phyloP scores from a whole-genome alignment of 148 eudicot species.

The Vaccinium vitisidaea region DNA sequence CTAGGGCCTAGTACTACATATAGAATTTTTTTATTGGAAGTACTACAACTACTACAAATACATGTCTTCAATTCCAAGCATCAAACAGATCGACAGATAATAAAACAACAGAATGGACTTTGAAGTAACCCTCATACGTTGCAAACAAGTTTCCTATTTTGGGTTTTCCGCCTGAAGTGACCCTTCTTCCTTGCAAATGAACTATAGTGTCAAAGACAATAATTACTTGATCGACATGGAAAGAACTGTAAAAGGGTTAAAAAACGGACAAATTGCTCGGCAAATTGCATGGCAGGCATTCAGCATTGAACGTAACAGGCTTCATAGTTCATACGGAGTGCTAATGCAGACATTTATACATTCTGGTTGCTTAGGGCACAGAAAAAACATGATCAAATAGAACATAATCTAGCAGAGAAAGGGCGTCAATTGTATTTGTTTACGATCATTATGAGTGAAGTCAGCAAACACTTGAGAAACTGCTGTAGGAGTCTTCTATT shows the following conservation, averaged over 20 bases:
- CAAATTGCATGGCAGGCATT: neutral
- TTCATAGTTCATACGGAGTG: neutral
- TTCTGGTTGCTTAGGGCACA: neutral
- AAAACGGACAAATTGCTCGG: neutral
- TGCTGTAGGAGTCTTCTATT: neutral
- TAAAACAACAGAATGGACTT: too few relatives aligned
- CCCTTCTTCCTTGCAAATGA: neutral
- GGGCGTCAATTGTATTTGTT: neutral
- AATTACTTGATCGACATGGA: neutral
- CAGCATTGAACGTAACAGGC: neutral
- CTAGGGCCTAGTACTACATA: neutral
- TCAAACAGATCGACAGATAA: neutral
- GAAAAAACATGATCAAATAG: neutral
- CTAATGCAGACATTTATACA: neutral
- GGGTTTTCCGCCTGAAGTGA: neutral
- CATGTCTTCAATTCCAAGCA: neutral
- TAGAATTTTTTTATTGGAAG: neutral
- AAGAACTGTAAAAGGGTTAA: neutral
- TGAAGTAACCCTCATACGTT: neutral
- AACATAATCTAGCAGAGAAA: neutral
- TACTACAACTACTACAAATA: neutral
- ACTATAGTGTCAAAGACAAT: neutral
- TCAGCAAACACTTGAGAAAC: neutral
- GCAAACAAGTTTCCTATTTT: too few relatives aligned
- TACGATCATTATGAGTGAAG: neutral